Conservation (phyloP, 2,329 filamentous ascomycete species). For the Taxawa tesnikishii region DNA sequence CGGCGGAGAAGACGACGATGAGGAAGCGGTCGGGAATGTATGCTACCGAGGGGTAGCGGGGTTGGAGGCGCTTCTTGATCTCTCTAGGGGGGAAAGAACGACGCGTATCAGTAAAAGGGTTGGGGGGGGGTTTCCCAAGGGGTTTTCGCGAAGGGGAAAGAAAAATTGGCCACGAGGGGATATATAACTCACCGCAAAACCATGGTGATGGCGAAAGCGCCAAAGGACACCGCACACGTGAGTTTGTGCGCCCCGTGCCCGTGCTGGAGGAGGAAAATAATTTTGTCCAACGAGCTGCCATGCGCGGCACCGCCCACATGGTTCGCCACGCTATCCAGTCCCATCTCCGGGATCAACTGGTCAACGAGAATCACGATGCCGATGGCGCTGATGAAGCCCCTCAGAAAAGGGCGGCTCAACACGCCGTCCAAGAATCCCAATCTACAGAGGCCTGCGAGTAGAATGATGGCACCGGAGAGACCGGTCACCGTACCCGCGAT, state of each 20-base stretch:
- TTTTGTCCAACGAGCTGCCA: constrained; percentile 75
- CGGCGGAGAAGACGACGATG: constrained; percentile 73
- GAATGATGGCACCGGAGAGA: constrained; percentile 75
- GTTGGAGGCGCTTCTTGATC: constrained; percentile 68
- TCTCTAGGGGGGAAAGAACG: constrained; percentile 41
- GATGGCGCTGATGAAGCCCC: constrained; percentile 95
- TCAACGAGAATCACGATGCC: constrained; percentile 94
- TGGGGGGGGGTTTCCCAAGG: too few relatives aligned
- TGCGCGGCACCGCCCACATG: constrained; percentile 55
- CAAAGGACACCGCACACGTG: constrained; percentile 63
- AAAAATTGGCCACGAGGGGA: not conserved
- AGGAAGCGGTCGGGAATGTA: constrained; percentile 87
- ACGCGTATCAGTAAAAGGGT: too few relatives aligned
- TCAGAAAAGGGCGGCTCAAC: constrained; percentile 77
- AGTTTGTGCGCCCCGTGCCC: constrained; percentile 54
- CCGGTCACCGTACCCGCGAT: constrained; percentile 82
- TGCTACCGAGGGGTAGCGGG: constrained; percentile 65
- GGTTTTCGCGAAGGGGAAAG: not conserved
- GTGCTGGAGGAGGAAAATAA: constrained; percentile 65
- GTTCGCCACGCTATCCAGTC: constrained; percentile 55
- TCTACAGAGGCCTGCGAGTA: constrained; percentile 73
- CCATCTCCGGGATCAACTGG: constrained; percentile 83
- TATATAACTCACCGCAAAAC: constrained; percentile 26
- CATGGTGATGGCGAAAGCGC: constrained; percentile 82
- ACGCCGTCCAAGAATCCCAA: constrained; percentile 92